phyloP scores from a whole-genome alignment of 23 red algal genomes.

The Gracilaria vermiculophylla region DNA sequence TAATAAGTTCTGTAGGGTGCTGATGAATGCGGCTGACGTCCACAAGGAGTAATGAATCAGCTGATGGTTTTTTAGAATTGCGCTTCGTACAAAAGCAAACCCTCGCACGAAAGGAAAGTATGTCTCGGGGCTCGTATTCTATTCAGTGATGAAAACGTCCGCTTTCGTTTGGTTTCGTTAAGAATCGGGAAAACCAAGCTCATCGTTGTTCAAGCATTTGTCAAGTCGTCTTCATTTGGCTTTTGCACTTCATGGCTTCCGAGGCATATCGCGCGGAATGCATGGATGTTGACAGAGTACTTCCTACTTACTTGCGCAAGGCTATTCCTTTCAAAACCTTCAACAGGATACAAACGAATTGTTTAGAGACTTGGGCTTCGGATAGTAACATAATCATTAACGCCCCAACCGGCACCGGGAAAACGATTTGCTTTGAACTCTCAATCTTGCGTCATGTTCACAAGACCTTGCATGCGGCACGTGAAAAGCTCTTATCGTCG shows the following conservation, averaged over 20 bases:
- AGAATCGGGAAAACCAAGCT: too few relatives aligned
- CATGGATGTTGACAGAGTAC: constrained; percentile 9
- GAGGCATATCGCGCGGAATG: neutral
- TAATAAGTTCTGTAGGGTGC: neutral
- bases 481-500: neutral
- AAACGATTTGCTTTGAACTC: constrained; percentile 79
- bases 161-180: too few relatives aligned
- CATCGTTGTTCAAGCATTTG: too few relatives aligned
- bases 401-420: constrained; percentile 69
- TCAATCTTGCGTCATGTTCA: constrained; percentile 58
- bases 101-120: neutral
- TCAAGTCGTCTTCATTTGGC: neutral
- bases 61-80: neutral
- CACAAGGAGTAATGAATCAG: too few relatives aligned
- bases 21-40: neutral
- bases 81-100: neutral
- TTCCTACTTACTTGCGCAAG: constrained; percentile 2
- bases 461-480: neutral
- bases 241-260: neutral
- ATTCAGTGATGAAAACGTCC: neutral
- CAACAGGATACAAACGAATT: constrained; percentile 62
- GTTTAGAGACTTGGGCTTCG: constrained; percentile 56
- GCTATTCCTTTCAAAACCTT: constrained; percentile 53
- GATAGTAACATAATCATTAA: constrained; percentile 63
- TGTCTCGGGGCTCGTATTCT: neutral